phyloP scores from a whole-genome alignment of 2,329 filamentous ascomycete species.

The Harringtonia aguacate region DNA sequence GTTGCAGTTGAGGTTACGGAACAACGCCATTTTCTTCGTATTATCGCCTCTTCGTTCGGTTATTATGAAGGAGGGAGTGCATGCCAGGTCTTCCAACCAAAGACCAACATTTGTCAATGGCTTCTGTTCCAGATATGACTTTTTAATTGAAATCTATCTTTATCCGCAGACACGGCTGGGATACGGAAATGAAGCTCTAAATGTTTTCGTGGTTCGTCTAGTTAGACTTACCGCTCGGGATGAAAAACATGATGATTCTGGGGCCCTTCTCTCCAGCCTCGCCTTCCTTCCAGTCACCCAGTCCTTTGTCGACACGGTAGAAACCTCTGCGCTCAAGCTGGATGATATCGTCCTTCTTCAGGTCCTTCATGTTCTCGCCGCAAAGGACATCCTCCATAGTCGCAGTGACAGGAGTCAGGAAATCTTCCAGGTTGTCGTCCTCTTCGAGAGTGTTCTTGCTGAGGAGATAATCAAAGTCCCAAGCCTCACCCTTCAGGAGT shows the following conservation, averaged over 20 bases:
- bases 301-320: conserved; percentile 69
- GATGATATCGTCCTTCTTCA: conserved; percentile 84
- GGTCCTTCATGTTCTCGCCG: conserved; percentile 65
- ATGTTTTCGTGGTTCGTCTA: too few relatives aligned
- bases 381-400: conserved; percentile 64
- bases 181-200: too few relatives aligned
- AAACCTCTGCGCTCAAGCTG: conserved; percentile 92
- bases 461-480: conserved; percentile 91
- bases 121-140: too few relatives aligned
- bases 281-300: conserved; percentile 37
- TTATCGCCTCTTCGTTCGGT: too few relatives aligned
- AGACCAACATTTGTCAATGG: too few relatives aligned
- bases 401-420: conserved; percentile 66
- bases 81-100: too few relatives aligned
- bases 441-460: conserved; percentile 91
- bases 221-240: conserved; percentile 45
- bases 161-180: too few relatives aligned
- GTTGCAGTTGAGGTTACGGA: too few relatives aligned
- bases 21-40: too few relatives aligned
- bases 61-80: too few relatives aligned
- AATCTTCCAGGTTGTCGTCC: conserved; percentile 77
- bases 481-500: conserved; percentile 72
- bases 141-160: too few relatives aligned
- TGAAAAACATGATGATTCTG: conserved; percentile 42
- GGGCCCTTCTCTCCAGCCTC: conserved; percentile 37